Evolutionary conservation across 1,284 basidiomycete species (phyloP), one percentile per base, ranked within the genome.

Genomic region (Mycena sp.): DNA sequence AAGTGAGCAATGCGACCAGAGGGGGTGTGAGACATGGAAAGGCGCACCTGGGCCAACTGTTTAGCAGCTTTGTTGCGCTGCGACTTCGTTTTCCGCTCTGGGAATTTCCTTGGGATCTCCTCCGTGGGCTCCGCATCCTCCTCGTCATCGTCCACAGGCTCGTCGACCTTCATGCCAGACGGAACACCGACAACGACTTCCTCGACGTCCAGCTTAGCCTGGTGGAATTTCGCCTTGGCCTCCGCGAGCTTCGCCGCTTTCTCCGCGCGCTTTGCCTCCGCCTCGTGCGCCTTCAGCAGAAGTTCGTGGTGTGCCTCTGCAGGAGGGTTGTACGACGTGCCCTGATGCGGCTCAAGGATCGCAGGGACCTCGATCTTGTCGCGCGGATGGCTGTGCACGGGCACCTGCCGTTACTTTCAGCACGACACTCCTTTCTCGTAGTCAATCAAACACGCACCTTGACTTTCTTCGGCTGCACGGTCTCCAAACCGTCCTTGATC

Each of bases 281-380:
- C 79, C 61, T 89, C 84, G 64, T 89, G 84, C 0, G 95, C 96
- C 50, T 84, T 73, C 14, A 85, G 80, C 17, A 99, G 77, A 2
- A 98, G 86, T 46, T 87, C 87, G 61, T 89, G 86, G 74, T 98
- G 94, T 1, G 90, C 87, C 10, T 86, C 83, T 16, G 86, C 87
- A 0, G 89, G 87, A 0, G 97, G 97, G 76, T 99, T 99, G 78
- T 99, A 99, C n/a, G 94, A 96, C 6, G 90, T 86, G 19, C 97
- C 97, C 28, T 90, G 88, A 68, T 94, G 93, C 0, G 97, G 97
- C 6, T 87, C 76, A 1, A 85, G 76, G 1, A 96, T 85, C 0
- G 93, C 90, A 4, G 90, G 86, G 0, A 90, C 67, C 9, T 82
- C 77, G 57, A 92, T 93, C 23, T 76, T 58, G 17, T 84, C 80